phyloP scores from a whole-genome alignment of 2,329 filamentous ascomycete genomes.

The Clonostachys rhizophaga region DNA sequence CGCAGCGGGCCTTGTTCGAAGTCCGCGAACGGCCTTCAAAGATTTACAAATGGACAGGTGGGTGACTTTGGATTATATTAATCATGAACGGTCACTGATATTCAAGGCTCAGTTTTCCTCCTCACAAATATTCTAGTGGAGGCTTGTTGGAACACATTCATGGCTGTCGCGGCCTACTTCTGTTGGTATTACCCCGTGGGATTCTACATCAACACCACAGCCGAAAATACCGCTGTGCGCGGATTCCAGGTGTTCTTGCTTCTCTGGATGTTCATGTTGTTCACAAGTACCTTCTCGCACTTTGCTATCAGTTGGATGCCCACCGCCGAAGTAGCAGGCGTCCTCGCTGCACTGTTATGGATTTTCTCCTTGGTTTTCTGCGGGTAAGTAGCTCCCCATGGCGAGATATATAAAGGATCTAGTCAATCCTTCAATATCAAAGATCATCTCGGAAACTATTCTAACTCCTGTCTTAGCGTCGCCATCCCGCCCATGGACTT shows the following conservation, averaged over 20 bases:
- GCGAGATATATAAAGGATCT: no score
- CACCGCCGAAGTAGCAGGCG: conserved; percentile 61
- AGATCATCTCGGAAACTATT: no score
- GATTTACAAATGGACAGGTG: conserved; percentile 78
- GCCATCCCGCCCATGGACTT: conserved; percentile 55
- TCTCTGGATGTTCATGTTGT: conserved; percentile 61
- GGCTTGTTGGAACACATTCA: conserved; percentile 72
- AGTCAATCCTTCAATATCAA: no score
- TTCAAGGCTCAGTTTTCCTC: conserved; percentile 57
- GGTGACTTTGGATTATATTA: conserved; percentile 79
- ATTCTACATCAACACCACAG: conserved; percentile 45
- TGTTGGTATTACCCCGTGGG: conserved; percentile 62
- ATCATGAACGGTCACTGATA: conserved; percentile 54
- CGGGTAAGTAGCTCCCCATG: conserved; percentile 9
- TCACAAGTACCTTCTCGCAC: conserved; percentile 63
- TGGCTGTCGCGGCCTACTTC: conserved; percentile 22
- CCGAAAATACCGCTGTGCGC: conserved; percentile 29
- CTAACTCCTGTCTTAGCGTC: conserved; percentile 67
- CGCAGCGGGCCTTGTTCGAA: conserved; percentile 77
- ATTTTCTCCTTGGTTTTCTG: conserved; percentile 62
- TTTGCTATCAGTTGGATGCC: conserved; percentile 60
- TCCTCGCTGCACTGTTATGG: conserved; percentile 63
- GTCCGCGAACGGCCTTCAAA: conserved; percentile 80
- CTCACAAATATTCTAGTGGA: conserved; percentile 79
- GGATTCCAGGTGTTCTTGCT: conserved; percentile 63